phyloP scores from a whole-genome alignment of 192 early-diverging fungal genomes.

The Coemansia biformis region DNA sequence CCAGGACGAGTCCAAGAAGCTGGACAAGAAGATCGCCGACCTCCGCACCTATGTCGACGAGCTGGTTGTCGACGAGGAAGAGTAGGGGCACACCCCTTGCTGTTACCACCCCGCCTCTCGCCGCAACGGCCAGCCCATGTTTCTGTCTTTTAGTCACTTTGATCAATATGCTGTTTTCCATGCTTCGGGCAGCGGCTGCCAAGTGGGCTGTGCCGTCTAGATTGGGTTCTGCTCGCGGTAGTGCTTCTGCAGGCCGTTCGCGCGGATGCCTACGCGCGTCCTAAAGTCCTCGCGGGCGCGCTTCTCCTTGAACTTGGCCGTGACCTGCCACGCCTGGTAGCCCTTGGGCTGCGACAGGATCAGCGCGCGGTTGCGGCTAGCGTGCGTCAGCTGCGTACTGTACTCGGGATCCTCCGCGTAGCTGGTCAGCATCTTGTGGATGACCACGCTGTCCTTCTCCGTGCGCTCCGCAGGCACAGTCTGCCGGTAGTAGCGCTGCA shows the following conservation, averaged over 20 bases:
- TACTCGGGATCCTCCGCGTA: conserved; percentile 52
- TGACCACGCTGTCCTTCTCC: conserved; percentile 70
- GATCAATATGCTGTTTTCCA: too few relatives aligned
- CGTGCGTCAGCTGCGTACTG: conserved; percentile 26
- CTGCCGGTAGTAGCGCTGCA: conserved; percentile 84
- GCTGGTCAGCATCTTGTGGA: conserved; percentile 70
- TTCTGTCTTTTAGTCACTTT: too few relatives aligned
- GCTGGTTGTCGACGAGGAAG: conserved; percentile 45
- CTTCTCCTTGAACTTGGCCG: conserved; percentile 56
- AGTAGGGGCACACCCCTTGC: background rate
- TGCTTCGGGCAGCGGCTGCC: too few relatives aligned
- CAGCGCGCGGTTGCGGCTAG: conserved; percentile 35
- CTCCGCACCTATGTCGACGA: conserved; percentile 42
- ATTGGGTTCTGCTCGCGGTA: conserved; percentile 79
- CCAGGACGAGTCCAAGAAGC: conserved; percentile 16
- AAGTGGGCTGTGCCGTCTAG: too few relatives aligned
- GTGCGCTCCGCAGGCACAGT: conserved; percentile 54
- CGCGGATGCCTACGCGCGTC: conserved; percentile 62
- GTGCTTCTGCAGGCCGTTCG: conserved; percentile 83
- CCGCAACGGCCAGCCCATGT: too few relatives aligned
- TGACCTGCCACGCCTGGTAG: conserved; percentile 34
- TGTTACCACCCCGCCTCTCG: too few relatives aligned
- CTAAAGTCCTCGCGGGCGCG: conserved; percentile 58
- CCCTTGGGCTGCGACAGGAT: conserved; percentile 38
- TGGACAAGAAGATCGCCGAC: conserved; percentile 38